These are phyloP conservation scores for Aquilaria sinensis DNA, from an alignment of 345 rosid species.

Conservation along the genomic window DNA sequence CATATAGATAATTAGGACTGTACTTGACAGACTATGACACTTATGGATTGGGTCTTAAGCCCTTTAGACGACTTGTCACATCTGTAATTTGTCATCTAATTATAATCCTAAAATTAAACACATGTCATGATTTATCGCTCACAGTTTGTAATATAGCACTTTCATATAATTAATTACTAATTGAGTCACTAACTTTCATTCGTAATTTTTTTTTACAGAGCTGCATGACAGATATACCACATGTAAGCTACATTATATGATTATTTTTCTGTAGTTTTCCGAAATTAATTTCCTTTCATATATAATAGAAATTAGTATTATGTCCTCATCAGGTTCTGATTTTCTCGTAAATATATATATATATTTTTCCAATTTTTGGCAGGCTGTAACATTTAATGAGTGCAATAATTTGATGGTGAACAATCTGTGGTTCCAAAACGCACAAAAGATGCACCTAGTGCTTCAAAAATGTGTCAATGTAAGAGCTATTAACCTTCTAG, in stretches of 20 bases:
- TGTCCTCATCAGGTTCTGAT: too few relatives aligned
- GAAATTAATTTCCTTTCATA: not conserved
- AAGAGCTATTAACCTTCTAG: slow-evolving; percentile 37
- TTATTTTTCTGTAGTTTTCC: not conserved
- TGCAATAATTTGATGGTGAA: slow-evolving; percentile 58
- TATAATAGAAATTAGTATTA: not conserved
- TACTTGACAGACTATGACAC: too few relatives aligned
- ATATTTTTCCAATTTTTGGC: not conserved
- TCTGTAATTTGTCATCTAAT: too few relatives aligned
- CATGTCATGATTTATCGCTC: too few relatives aligned
- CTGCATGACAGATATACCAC: slow-evolving; percentile 61
- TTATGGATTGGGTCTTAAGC: too few relatives aligned
- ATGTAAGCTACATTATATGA: slow-evolving; percentile 37
- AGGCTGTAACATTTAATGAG: slow-evolving; percentile 70
- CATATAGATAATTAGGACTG: too few relatives aligned
- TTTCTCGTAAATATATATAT: too few relatives aligned
- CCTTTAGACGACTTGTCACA: too few relatives aligned
- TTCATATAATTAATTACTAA: not conserved
- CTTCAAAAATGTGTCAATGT: slow-evolving; percentile 57
- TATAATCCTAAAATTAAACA: too few relatives aligned
- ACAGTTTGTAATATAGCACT: too few relatives aligned
- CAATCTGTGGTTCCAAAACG: slow-evolving; percentile 51
- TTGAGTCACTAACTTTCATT: not conserved
- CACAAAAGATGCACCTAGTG: slow-evolving; percentile 74
- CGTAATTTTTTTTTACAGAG: slow-evolving; percentile 39